Conservation (phyloP, 306 rosid genomes). For the Begonia masoniana region DNA sequence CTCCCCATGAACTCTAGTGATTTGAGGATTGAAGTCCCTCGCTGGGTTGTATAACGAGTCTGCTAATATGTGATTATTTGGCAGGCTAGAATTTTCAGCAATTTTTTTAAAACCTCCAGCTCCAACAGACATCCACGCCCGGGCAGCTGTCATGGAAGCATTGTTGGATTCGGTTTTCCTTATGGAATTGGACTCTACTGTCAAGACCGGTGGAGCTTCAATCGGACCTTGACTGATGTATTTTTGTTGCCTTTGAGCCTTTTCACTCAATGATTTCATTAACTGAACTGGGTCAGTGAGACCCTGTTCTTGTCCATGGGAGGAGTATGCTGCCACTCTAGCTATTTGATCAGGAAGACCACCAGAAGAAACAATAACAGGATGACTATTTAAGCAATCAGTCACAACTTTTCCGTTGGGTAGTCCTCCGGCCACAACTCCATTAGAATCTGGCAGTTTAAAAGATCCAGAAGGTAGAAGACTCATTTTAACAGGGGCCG, state of each 20-base stretch:
- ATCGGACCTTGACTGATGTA: slow-evolving; percentile 38
- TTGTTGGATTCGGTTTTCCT: slow-evolving; percentile 47
- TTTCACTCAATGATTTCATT: slow-evolving; percentile 66
- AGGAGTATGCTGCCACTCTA: slow-evolving; percentile 33
- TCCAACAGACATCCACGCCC: slow-evolving; percentile 98
- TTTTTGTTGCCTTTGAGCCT: slow-evolving; percentile 58
- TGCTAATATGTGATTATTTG: slow-evolving; percentile 56
- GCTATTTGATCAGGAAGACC: slow-evolving; percentile 36
- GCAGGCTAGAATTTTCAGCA: slow-evolving; percentile 41
- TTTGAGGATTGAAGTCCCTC: slow-evolving; percentile 48
- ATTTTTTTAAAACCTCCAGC: slow-evolving; percentile 79
- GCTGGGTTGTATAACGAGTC: slow-evolving; percentile 68
- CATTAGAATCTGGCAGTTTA: slow-evolving; percentile 49
- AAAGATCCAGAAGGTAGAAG: slow-evolving; percentile 34
- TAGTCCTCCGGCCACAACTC: slow-evolving; percentile 38
- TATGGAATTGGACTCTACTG: slow-evolving; percentile 33
- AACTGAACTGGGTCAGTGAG: slow-evolving; percentile 68
- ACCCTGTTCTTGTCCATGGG: slow-evolving; percentile 53
- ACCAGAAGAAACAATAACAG: slow-evolving; percentile 42
- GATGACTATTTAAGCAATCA: slow-evolving; percentile 26
- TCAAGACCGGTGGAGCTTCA: slow-evolving; percentile 37
- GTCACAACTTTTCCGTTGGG: slow-evolving; percentile 55
- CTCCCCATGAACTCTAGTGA: slow-evolving; percentile 38
- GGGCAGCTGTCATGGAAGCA: slow-evolving; percentile 89
- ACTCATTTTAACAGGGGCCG: slow-evolving; percentile 29